Evolutionary conservation across 2,329 filamentous ascomycete species (phyloP).

Genomic region (Cytospora chrysosperma): DNA sequence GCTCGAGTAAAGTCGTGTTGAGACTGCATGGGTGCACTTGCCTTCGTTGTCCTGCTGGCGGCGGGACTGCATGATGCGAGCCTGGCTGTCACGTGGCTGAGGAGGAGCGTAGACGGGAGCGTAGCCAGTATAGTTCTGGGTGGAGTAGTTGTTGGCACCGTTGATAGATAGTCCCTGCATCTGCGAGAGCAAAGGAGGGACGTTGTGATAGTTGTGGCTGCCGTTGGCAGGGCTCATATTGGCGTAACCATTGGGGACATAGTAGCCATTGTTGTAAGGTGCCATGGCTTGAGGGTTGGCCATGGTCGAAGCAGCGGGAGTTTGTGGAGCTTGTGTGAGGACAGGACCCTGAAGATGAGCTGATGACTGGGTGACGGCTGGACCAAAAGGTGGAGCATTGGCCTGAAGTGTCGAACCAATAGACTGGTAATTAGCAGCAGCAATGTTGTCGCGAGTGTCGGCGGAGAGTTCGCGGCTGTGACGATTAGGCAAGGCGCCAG

Average conservation of each 20-base stretch:
- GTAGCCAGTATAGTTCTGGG: constrained; percentile 60
- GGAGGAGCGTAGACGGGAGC: constrained; percentile 50
- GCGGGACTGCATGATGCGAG: constrained; percentile 72
- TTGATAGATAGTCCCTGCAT: constrained; percentile 66
- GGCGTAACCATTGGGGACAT: constrained; percentile 33
- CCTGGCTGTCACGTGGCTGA: constrained; percentile 65
- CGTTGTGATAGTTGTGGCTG: constrained; percentile 34
- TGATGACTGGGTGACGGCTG: constrained; percentile 46
- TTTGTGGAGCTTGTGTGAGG: constrained; percentile 11
- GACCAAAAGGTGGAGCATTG: constrained; percentile 76
- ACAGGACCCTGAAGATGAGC: constrained; percentile 13
- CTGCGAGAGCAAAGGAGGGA: constrained; percentile 64
- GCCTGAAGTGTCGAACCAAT: constrained; percentile 75
- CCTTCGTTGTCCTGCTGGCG: constrained; percentile 73
- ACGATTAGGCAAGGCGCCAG: constrained; percentile 62
- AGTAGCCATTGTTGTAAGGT: constrained; percentile 31
- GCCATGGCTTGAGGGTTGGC: constrained; percentile 30
- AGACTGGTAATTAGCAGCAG: constrained; percentile 51
- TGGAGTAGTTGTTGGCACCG: constrained; percentile 51
- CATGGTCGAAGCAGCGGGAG: constrained; percentile 31
- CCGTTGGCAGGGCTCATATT: constrained; percentile 21
- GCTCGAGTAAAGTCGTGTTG: constrained; percentile 22
- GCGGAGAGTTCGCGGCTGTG: constrained; percentile 71
- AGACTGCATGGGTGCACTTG: constrained; percentile 35
- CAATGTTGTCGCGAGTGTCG: constrained; percentile 38